A percentile compares a stretch with the other conserved stretches of the same genome.
Conservation (phyloP, 768 basidiomycete species). For the Paxillus involutus region DNA sequence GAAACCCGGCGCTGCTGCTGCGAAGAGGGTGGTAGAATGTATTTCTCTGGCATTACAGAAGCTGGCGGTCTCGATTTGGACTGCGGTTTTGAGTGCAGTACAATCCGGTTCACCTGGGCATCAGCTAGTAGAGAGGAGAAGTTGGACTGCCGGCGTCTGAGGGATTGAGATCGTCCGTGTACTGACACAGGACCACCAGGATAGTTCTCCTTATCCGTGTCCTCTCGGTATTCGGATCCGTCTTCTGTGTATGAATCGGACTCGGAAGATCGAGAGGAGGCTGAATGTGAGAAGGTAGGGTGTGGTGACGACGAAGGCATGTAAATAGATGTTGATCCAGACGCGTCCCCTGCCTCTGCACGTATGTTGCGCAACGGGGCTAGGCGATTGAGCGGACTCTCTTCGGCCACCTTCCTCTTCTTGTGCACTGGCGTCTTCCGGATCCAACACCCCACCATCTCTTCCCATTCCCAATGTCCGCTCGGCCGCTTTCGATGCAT, state of each 20-base stretch:
- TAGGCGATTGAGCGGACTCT: not conserved
- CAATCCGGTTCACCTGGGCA: constrained; percentile 36
- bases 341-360: not conserved
- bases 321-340: not conserved
- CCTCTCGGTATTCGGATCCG: constrained; percentile 22
- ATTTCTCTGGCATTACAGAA: constrained; percentile 18
- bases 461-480: constrained; percentile 50
- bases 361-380: not conserved
- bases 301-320: not conserved
- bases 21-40: constrained; percentile 3
- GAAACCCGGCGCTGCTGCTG: constrained; percentile 3
- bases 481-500: constrained; percentile 14
- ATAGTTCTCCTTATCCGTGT: constrained; percentile 21
- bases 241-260: constrained; percentile 17
- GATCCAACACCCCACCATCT: constrained; percentile 45
- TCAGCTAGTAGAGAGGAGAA: constrained; percentile 42
- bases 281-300: not conserved
- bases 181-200: constrained; percentile 4
- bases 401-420: constrained; percentile 16
- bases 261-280: constrained; percentile 10
- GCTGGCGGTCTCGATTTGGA: not conserved
- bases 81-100: constrained; percentile 29
- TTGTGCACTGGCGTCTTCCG: constrained; percentile 34
- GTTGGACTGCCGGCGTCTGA: constrained; percentile 25
- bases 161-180: constrained; percentile 7